Evolutionary conservation across 306 rosid genomes (phyloP), one percentile per base, ranked within the genome.

Genomic region (Cercis canadensis): DNA sequence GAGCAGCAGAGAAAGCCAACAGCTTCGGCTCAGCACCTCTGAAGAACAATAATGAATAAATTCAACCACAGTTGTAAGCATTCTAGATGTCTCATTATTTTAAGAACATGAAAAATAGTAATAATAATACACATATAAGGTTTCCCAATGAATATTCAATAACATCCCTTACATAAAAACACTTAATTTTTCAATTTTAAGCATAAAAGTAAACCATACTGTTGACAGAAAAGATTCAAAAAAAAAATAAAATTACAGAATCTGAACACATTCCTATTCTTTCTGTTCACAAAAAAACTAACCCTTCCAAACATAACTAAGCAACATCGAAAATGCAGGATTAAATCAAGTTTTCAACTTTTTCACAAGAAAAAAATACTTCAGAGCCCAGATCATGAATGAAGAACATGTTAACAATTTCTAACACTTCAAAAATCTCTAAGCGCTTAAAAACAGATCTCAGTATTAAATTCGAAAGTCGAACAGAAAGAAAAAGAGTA

Each of bases 21-120:
- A 83, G 89, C 8, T 73, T 83, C 8, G 98, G 98, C 69, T 94
- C 97, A 19, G 97, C 92, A 59, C 97, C 98, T 83, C 98, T 94
- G 3, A 24, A 24, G 78, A 58, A 71, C 65, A 43, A 16, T 61
- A 65, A 61, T 55, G 15, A 29, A 16, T 18, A 64, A 64, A 63
- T 17, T 37, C 51, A 63, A 43, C 46, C 3, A 41, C 18, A 67
- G 39, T 3, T 46, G 12, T 52, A 24, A 24, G 29, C 29, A 24
- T 52, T 8, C 39, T 33, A 2, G 56, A 55, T 50, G 17, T 10
- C 67, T 41, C 24, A 62, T 40, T 19, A 3, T 40, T n/a, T 5
- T 37, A 32, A 7, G 0, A 7, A 45, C 2, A 34, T 37, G 43
- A n/a, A 11, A 11, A 44, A 7, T 24, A 9, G 17, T 46, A 58